Conservation (phyloP, 2,329 filamentous ascomycete species). For the Tolypocladium tropicale region DNA sequence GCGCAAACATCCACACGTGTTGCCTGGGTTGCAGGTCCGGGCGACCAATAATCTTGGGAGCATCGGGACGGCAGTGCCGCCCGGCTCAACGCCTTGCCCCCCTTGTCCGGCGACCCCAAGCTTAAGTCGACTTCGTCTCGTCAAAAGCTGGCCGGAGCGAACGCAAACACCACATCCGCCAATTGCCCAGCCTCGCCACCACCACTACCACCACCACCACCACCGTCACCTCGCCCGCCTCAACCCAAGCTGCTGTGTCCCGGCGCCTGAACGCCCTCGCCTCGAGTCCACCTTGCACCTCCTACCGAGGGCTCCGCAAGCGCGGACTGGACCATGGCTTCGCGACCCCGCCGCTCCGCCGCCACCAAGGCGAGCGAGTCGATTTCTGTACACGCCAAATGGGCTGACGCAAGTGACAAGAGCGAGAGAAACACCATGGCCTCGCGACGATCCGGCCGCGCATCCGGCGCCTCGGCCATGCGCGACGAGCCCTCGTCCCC, state of each 20-base stretch:
- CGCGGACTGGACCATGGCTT: constrained; percentile 26
- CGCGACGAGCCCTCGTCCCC: constrained; percentile 37
- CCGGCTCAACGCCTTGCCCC: not conserved
- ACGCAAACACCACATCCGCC: not conserved
- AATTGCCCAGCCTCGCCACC: not conserved
- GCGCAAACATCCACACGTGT: constrained; percentile 1
- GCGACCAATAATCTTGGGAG: constrained; percentile 1
- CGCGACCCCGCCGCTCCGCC: constrained; percentile 36
- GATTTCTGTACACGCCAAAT: constrained; percentile 30
- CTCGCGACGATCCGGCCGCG: constrained; percentile 39
- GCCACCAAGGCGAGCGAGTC: constrained; percentile 31
- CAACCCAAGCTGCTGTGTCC: not conserved
- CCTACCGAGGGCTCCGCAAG: not conserved
- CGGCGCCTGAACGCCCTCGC: not conserved
- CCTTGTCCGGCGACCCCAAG: not conserved
- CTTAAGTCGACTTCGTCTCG: constrained; percentile 2
- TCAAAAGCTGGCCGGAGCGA: not conserved
- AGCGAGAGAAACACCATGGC: constrained; percentile 34
- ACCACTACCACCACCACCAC: not conserved
- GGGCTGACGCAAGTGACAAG: constrained; percentile 28
- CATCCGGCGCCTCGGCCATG: constrained; percentile 28
- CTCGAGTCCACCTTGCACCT: not conserved
- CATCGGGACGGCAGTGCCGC: not conserved
- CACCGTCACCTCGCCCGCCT: not conserved
- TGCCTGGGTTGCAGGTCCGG: not conserved